Base-by-base conservation (phyloP, 345 rosid species). In the Camelina neglecta region DNA sequence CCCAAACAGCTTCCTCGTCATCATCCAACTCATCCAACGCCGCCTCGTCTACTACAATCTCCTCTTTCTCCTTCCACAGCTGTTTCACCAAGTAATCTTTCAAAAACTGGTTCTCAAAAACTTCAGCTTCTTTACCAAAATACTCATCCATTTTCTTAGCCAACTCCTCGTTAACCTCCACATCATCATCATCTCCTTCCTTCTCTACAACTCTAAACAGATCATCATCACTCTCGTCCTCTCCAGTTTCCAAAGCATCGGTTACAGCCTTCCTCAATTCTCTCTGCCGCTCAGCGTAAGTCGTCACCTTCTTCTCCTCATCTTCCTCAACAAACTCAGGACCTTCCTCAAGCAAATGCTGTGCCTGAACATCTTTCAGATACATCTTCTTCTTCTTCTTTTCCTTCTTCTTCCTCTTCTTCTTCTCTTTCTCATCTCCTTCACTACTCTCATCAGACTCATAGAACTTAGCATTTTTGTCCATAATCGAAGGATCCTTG, bases 61-160 rank as follows among this genome's bases (percentile, higher is more conserved):
- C 80, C 56, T 78, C 86, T 81, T 85, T 84, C 58, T 87, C 88
- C 29, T 83, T 63, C 98, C 97, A 93, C 97, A 88, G 74, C 80
- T 82, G 83, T 3, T 91, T 88, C 83, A 73, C 55, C 51, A 93
- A 84, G 76, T 75, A 93, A 11, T 92, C 89, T 83, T 65, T 87
- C 84, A 93, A 80, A 74, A 88, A 93, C 86, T 64, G 75, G 0
- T 75, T 20, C 72, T 90, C 89, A 78, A 75, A 88, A 81, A 87
- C 55, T 4, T 84, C 73, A 57, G 18, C 78, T 44, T 83, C 85
- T 54, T 71, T 59, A 45, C 90, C 94, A 57, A 87, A 93, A 73
- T 85, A 93, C 74, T 90, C 87, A 16, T 79, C 86, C 74, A 90
- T 16, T 72, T 81, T 87, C 84, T 84, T 81, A 58, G 75, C 74